Conservation (phyloP, 2,329 filamentous ascomycete species). For the Aspergillus oerlinghausenensis region DNA sequence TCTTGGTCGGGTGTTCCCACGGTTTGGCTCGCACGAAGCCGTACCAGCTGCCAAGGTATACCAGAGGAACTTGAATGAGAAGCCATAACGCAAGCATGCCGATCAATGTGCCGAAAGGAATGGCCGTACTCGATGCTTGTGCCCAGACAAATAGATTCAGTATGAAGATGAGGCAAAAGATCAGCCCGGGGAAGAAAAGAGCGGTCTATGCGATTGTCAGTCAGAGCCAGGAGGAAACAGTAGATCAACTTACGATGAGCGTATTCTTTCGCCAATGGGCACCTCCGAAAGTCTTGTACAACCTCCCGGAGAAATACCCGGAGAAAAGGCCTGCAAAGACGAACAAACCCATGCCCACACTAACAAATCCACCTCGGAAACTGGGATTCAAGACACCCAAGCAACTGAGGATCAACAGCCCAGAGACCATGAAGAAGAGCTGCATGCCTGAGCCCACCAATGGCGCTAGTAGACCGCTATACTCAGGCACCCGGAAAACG, state of each 20-base stretch:
- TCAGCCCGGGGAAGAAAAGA: conserved; percentile 70
- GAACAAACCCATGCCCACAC: conserved; percentile 76
- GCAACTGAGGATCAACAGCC: conserved; percentile 67
- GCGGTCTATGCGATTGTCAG: conserved; percentile 52
- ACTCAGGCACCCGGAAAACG: conserved; percentile 70
- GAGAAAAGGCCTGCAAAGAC: conserved; percentile 79
- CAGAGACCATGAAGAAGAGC: conserved; percentile 73
- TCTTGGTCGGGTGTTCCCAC: conserved; percentile 81
- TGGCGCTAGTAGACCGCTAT: conserved; percentile 70
- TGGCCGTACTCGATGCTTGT: conserved; percentile 79
- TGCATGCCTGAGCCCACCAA: conserved; percentile 83
- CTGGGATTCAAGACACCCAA: conserved; percentile 77
- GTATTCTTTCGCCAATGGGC: conserved; percentile 71
- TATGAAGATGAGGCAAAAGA: conserved; percentile 71
- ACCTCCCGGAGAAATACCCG: conserved; percentile 77
- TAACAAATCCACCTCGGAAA: conserved; percentile 85
- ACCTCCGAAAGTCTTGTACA: conserved; percentile 81
- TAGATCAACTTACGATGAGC: conserved; percentile 47
- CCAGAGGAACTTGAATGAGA: conserved; percentile 77
- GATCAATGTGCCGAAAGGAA: conserved; percentile 75
- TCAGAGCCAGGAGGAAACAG: neutral
- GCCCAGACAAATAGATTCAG: conserved; percentile 89
- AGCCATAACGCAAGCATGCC: conserved; percentile 74
- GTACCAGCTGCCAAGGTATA: conserved; percentile 74
- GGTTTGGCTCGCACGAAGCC: conserved; percentile 63